Evolutionary conservation across 2,329 filamentous ascomycete genomes (phyloP).

Genomic region (Tolypocladium sp.): DNA sequence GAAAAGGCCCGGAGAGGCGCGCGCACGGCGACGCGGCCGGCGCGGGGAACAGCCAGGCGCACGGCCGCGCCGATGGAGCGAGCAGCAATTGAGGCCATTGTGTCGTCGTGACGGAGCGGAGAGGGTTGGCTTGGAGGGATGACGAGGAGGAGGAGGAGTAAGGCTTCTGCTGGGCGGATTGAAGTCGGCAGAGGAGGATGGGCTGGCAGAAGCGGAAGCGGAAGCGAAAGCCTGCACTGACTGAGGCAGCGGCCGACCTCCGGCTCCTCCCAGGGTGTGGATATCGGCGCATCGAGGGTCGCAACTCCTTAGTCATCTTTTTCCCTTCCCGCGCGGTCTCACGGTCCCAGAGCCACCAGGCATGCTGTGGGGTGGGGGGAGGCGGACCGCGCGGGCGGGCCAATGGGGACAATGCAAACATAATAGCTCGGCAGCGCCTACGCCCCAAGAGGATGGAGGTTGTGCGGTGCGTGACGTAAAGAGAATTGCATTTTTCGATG

Average conservation of each 20-base stretch:
- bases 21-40: constrained; percentile 29
- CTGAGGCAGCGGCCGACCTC: background rate
- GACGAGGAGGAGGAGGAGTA: background rate
- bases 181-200: background rate
- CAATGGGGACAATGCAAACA: constrained; percentile 4
- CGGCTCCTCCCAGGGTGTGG: background rate
- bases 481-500: background rate
- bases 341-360: too few relatives aligned
- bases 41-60: constrained; percentile 24
- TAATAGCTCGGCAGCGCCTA: background rate
- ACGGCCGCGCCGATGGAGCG: constrained; percentile 28
- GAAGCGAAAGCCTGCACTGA: background rate
- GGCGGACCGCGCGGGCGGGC: background rate
- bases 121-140: background rate
- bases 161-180: background rate
- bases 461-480: constrained; percentile 1
- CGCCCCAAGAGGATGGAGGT: constrained; percentile 1
- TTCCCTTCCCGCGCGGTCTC: background rate
- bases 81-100: constrained; percentile 54
- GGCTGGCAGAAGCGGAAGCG: background rate
- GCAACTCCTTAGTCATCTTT: background rate
- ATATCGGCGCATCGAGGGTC: background rate
- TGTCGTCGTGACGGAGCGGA: constrained; percentile 8
- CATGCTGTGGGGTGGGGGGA: background rate
- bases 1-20: constrained; percentile 29